Evolutionary conservation across 2,329 filamentous ascomycete genomes (phyloP).

Genomic region (Nemania bipapillata): DNA sequence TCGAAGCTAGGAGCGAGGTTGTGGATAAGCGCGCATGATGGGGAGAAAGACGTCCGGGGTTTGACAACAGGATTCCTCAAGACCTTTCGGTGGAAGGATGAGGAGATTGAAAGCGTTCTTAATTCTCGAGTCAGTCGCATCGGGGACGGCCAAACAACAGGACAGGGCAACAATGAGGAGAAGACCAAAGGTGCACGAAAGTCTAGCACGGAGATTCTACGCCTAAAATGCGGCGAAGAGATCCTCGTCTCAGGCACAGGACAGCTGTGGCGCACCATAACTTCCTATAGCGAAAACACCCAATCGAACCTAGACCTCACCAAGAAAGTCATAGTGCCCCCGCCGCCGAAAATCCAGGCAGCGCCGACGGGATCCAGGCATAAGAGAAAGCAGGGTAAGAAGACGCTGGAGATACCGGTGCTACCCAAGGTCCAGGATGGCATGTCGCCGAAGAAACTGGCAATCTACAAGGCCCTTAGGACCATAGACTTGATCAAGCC

Average conservation of each 20-base stretch:
- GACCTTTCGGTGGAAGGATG: slow-evolving; percentile 57
- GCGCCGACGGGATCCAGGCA: neutral
- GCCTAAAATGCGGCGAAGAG: slow-evolving; percentile 58
- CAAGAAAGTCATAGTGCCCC: neutral
- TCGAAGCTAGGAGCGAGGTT: slow-evolving; percentile 62
- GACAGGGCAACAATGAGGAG: slow-evolving; percentile 21
- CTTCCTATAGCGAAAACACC: neutral
- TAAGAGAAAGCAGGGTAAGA: slow-evolving; percentile 16
- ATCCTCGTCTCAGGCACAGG: slow-evolving; percentile 57
- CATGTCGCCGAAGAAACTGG: slow-evolving; percentile 34
- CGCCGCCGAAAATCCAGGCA: neutral
- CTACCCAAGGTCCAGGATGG: slow-evolving; percentile 33
- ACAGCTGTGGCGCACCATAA: slow-evolving; percentile 45
- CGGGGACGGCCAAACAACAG: slow-evolving; percentile 12
- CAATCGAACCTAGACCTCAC: neutral
- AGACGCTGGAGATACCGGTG: neutral
- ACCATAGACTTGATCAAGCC: slow-evolving; percentile 37
- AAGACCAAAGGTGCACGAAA: slow-evolving; percentile 34
- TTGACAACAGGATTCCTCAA: slow-evolving; percentile 63
- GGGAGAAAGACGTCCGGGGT: slow-evolving; percentile 66
- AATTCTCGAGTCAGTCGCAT: slow-evolving; percentile 11
- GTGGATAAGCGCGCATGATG: slow-evolving; percentile 73
- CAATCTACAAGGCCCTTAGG: slow-evolving; percentile 33
- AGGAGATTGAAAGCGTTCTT: slow-evolving; percentile 58
- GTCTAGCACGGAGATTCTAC: slow-evolving; percentile 55